Percentiles rank a stretch among this genome's conserved stretches.
These are phyloP conservation scores for Backusella westeae DNA, from an alignment of 192 early-diverging fungal species.

Conservation along the genomic window DNA sequence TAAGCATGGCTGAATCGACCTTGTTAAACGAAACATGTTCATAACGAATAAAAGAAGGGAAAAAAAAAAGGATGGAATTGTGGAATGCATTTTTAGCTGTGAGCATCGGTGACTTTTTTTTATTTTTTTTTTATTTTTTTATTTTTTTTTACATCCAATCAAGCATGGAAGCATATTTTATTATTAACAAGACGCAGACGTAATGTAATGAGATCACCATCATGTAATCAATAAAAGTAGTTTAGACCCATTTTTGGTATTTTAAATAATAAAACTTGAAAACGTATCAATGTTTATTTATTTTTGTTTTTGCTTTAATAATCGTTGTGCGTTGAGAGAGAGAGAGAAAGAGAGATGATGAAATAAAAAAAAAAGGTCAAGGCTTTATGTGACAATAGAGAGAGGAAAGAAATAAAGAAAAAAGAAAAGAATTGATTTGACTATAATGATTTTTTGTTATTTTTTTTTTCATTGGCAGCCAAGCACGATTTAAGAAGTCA, in stretches of 20 bases:
- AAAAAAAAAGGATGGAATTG: background rate
- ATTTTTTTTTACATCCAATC: background rate
- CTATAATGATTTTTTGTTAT: no score
- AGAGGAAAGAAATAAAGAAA: background rate
- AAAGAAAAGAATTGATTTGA: background rate
- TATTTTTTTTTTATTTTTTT: no score
- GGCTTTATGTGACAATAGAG: background rate
- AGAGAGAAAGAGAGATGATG: background rate
- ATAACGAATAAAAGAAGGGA: background rate
- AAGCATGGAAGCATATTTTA: background rate
- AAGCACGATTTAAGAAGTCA: conserved; percentile 22
- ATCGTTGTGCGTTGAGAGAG: background rate
- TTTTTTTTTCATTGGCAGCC: background rate
- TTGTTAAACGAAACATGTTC: background rate
- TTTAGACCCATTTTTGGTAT: no score
- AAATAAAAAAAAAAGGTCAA: background rate
- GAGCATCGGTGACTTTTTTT: background rate
- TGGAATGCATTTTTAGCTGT: background rate
- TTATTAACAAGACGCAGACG: no score
- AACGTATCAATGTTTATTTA: no score
- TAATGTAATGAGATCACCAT: no score
- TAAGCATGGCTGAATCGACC: background rate
- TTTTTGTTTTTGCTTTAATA: background rate
- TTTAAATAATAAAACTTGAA: no score
- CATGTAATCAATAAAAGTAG: no score